Percentiles rank a stretch among this genome's conserved stretches.
Conservation (phyloP, 257 asterid genomes). For the Nicotiana attenuata region DNA sequence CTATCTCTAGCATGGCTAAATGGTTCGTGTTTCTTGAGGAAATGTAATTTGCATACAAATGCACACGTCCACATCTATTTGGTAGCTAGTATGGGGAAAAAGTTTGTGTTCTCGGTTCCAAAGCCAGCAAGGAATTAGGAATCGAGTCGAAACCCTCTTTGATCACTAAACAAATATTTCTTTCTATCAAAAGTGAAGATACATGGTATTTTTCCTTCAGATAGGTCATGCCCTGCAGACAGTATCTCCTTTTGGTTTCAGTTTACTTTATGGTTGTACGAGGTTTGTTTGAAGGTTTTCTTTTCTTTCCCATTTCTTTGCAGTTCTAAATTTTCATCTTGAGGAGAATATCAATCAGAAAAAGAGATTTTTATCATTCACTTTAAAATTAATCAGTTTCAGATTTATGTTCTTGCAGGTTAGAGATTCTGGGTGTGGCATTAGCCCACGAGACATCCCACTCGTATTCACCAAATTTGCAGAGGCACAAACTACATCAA, state of each 20-base stretch:
- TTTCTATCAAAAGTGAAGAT: neutral
- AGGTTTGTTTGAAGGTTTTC: neutral
- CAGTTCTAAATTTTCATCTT: neutral
- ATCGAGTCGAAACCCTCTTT: neutral
- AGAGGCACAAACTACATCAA: constrained; percentile 27
- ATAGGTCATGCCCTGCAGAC: neutral
- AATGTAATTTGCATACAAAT: neutral
- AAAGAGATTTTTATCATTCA: neutral
- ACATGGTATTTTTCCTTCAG: neutral
- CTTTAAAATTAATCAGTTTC: neutral
- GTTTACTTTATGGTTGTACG: neutral
- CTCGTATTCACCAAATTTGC: constrained; percentile 53
- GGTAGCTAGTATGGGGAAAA: neutral
- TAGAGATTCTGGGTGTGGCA: constrained; percentile 64
- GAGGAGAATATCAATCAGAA: neutral
- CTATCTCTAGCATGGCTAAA: neutral
- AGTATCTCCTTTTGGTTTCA: neutral
- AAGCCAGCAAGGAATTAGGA: neutral
- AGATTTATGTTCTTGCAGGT: constrained; percentile 29
- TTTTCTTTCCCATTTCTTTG: neutral
- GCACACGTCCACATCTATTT: neutral
- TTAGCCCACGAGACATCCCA: constrained; percentile 49
- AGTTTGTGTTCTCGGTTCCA: neutral
- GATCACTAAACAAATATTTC: neutral
- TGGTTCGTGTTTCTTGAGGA: neutral